A percentile compares a stretch with the other conserved stretches of the same genome.
These are phyloP conservation scores for Suhomyces xylopsoci DNA, from an alignment of 805 yeast genomes.

Conservation along the genomic window DNA sequence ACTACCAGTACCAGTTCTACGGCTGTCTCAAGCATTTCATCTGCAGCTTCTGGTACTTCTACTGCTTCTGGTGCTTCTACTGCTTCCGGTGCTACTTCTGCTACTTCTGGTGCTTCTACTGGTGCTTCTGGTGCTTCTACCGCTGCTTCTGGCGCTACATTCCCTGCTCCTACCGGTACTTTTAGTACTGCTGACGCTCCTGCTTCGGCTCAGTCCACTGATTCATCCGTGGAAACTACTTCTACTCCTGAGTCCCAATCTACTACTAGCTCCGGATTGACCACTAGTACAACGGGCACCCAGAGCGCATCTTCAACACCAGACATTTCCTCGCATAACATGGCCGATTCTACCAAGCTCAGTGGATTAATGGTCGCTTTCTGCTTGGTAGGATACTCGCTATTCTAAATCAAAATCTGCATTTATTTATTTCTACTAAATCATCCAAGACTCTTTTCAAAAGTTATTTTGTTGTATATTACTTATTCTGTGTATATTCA, in stretches of 20 bases:
- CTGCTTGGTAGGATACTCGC: slow-evolving; percentile 6
- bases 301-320: not conserved
- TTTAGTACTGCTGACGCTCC: not conserved
- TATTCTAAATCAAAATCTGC: not conserved
- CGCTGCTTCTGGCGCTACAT: not conserved
- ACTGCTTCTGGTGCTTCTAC: slow-evolving; percentile 2
- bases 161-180: not conserved
- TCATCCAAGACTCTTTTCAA: not conserved
- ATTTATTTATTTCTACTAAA: not conserved
- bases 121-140: not conserved
- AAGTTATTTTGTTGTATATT: no score
- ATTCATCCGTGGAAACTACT: not conserved
- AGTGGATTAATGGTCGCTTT: slow-evolving; percentile 8
- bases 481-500: no score
- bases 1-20: no score
- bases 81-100: not conserved
- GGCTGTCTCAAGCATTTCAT: not conserved
- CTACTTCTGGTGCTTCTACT: not conserved
- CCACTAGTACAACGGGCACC: not conserved
- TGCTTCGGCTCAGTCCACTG: not conserved
- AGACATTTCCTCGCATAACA: not conserved
- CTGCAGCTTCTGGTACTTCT: not conserved
- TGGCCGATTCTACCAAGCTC: slow-evolving; percentile 1
- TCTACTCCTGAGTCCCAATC: not conserved
- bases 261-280: not conserved